Evolutionary conservation across 345 rosid species (phyloP).

Genomic region (Syzygium grande): DNA sequence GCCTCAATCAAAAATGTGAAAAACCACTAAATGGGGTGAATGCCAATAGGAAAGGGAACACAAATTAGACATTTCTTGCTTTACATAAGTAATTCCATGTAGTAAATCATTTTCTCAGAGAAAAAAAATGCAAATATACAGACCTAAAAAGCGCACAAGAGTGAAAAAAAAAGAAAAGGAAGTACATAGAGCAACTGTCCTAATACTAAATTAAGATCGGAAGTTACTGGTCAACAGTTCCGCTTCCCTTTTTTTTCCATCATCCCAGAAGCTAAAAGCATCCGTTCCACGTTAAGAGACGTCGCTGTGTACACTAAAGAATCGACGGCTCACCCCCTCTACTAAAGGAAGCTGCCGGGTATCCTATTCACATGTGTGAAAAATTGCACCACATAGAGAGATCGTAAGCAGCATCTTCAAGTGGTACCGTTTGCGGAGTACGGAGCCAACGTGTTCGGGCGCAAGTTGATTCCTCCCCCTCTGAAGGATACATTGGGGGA

Average conservation of each 20-base stretch:
- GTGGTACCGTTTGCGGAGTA: not conserved
- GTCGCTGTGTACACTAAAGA: slow-evolving; percentile 54
- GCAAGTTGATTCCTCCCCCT: slow-evolving; percentile 61
- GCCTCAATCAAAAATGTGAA: not conserved
- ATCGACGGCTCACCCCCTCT: slow-evolving; percentile 1
- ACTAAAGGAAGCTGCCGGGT: slow-evolving; percentile 23
- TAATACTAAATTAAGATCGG: not conserved
- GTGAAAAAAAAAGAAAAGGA: not conserved
- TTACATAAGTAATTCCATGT: not conserved
- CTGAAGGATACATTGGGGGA: slow-evolving; percentile 42
- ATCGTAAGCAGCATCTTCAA: not conserved
- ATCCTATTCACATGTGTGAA: slow-evolving; percentile 13
- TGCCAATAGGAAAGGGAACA: not conserved
- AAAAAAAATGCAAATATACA: not conserved
- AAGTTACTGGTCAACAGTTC: not conserved
- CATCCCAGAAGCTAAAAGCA: not conserved
- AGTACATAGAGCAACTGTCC: not conserved
- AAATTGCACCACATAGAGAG: slow-evolving; percentile 14
- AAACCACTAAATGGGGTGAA: not conserved
- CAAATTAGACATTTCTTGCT: not conserved
- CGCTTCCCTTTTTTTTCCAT: not conserved
- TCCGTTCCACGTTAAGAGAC: not conserved
- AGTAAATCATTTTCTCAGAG: not conserved
- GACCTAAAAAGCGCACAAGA: not conserved
- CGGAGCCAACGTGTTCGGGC: slow-evolving; percentile 56